Evolutionary conservation across 1,139 yeast genomes (phyloP), one percentile per base, ranked within the genome.

Genomic region (Entelexis paramagnoliae): DNA sequence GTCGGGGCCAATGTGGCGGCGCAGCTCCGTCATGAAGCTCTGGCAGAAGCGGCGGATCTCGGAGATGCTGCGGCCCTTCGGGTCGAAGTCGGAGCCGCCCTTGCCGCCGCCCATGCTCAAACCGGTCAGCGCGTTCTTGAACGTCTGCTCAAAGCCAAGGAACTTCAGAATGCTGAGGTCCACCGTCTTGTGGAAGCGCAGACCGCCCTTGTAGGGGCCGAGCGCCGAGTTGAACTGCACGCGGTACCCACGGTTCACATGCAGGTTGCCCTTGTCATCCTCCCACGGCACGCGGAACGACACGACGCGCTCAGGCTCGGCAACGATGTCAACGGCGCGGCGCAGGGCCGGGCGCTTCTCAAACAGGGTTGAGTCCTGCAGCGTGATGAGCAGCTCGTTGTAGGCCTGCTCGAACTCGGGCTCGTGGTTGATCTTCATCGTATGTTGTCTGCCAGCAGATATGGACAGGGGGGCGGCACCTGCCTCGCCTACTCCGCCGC

Each of bases 321-420:
- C 85, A 56, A 88, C 86, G 59, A 91, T 89, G 55, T 93, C 89
- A 61, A 91, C 78, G 53, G 87, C 94, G 70, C 81, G 83, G 72
- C 84, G 81, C 69, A 87, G 86, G 69, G 87, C 83, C 64, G 98
- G 98, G 68, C 84, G 81, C 72, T 85, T 78, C 63, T 79, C 75
- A 75, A 91, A 91, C 60, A 91, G 78, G 61, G 95, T 83, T 38
- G 97, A 89, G 72, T 86, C 94, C 72, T 85, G 81, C 65, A 91
- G 77, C 58, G 96, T 91, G 61, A 84, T 75, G 66, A 83, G 79
- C 65, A 91, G 80, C 78, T 91, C 98, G 72, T 84, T 78, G 81
- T 83, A 87, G 65, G 98, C 98, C 79, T 91, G 98, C 75, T 88
- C 89, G 75, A 89, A 91, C 82, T 91, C 97, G 64, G 97, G 97